Conservation (phyloP, 116 monocot genomes). For the Cymodocea nodosa region DNA sequence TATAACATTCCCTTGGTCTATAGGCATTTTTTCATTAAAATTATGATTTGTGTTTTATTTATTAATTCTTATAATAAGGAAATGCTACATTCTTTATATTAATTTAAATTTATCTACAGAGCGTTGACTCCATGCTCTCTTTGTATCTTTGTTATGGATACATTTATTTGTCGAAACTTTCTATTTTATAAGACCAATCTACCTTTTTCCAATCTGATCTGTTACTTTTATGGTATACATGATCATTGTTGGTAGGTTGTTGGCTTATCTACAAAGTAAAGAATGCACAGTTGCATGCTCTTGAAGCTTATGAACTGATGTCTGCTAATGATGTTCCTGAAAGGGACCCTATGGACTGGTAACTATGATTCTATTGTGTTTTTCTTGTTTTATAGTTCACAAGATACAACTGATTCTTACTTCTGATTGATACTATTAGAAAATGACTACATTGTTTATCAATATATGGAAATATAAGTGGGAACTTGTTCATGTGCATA, state of each 20-base stretch:
- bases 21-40: neutral
- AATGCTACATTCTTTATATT: too few relatives aligned
- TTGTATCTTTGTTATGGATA: neutral
- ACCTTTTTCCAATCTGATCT: neutral
- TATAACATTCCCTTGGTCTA: neutral
- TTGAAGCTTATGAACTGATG: constrained; percentile 60
- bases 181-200: neutral
- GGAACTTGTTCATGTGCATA: too few relatives aligned
- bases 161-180: neutral
- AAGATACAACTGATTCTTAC: neutral
- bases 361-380: constrained; percentile 1
- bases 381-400: neutral
- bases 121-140: too few relatives aligned
- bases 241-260: constrained; percentile 39
- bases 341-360: constrained; percentile 89
- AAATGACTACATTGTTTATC: too few relatives aligned
- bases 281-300: constrained; percentile 34
- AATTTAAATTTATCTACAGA: too few relatives aligned
- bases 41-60: neutral
- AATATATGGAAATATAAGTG: too few relatives aligned
- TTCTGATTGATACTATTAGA: neutral
- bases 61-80: too few relatives aligned
- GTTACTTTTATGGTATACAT: neutral
- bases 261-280: constrained; percentile 64
- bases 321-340: constrained; percentile 96